Conservation (phyloP, 495 filamentous ascomycete species). For the Pyrenopolyporus hunteri region DNA sequence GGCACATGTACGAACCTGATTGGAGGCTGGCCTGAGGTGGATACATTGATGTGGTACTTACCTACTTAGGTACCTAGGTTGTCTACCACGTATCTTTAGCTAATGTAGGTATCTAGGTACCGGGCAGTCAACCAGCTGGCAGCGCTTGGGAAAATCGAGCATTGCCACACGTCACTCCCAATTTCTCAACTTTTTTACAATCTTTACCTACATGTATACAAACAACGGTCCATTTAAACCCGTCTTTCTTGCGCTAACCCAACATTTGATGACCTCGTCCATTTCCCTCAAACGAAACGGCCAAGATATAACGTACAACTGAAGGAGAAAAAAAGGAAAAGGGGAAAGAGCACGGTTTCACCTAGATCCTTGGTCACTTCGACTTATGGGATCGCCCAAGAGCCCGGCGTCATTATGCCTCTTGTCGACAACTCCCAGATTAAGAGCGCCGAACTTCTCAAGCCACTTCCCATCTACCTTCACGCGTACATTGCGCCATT, state of each 20-base stretch:
- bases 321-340: not conserved
- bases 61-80: not conserved
- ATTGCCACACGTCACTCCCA: constrained; percentile 7
- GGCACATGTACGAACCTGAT: too few species aligned
- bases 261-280: constrained; percentile 3
- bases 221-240: not conserved
- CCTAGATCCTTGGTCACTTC: not conserved
- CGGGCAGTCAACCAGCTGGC: not conserved
- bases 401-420: constrained; percentile 48
- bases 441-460: constrained; percentile 82
- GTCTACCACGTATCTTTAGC: not conserved
- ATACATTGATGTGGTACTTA: not conserved
- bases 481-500: constrained; percentile 96
- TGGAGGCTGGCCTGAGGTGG: too few species aligned
- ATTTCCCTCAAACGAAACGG: not conserved
- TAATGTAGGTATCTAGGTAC: not conserved
- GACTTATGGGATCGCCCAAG: constrained; percentile 17
- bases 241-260: not conserved
- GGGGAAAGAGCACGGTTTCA: not conserved
- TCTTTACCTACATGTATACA: not conserved
- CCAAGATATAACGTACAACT: not conserved
- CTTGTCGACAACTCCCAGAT: constrained; percentile 94
- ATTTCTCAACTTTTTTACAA: constrained; percentile 3
- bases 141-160: not conserved
- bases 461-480: constrained; percentile 78